Evolutionary conservation across 371 early-diverging fungal genomes (phyloP).

Genomic region (Rhizopus stolonifer): DNA sequence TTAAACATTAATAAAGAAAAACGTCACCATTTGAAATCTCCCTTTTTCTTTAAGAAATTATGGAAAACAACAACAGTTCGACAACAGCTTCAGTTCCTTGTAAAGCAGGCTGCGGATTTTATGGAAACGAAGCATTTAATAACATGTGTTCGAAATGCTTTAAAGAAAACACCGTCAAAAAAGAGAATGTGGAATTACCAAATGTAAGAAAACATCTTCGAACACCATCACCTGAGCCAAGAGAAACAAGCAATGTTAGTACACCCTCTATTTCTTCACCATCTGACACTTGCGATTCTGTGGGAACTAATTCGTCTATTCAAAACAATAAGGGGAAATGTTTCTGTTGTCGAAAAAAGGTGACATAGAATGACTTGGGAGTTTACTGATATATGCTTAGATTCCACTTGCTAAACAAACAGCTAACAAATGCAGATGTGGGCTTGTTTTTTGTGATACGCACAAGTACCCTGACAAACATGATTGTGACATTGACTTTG

Average conservation of each 20-base stretch:
- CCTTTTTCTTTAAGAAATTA: too few relatives aligned
- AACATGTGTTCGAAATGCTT: slow-evolving; percentile 85
- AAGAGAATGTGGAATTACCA: too few relatives aligned
- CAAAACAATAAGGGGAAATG: slow-evolving; percentile 77
- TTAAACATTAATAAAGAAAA: too few relatives aligned
- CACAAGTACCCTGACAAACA: slow-evolving; percentile 78
- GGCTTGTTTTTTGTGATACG: slow-evolving; percentile 77
- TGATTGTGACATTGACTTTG: slow-evolving; percentile 78
- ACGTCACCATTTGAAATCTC: neutral
- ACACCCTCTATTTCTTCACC: too few relatives aligned
- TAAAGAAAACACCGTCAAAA: slow-evolving; percentile 57
- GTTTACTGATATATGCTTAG: too few relatives aligned
- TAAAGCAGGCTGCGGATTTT: slow-evolving; percentile 68
- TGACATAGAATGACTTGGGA: too few relatives aligned
- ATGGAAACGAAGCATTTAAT: slow-evolving; percentile 58
- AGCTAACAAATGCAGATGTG: slow-evolving; percentile 79
- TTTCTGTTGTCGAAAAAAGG: slow-evolving; percentile 71
- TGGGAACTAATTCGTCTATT: slow-evolving; percentile 36
- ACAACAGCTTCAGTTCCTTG: slow-evolving; percentile 53
- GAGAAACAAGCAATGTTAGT: too few relatives aligned
- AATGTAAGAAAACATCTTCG: slow-evolving; percentile 37
- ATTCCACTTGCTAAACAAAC: slow-evolving; percentile 81
- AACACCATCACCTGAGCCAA: slow-evolving; percentile 30
- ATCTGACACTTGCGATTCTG: too few relatives aligned
- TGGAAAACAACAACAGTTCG: too few relatives aligned